Evolutionary conservation across 345 rosid genomes (phyloP), one percentile per base, ranked within the genome.

Genomic region (Triadica sebifera): DNA sequence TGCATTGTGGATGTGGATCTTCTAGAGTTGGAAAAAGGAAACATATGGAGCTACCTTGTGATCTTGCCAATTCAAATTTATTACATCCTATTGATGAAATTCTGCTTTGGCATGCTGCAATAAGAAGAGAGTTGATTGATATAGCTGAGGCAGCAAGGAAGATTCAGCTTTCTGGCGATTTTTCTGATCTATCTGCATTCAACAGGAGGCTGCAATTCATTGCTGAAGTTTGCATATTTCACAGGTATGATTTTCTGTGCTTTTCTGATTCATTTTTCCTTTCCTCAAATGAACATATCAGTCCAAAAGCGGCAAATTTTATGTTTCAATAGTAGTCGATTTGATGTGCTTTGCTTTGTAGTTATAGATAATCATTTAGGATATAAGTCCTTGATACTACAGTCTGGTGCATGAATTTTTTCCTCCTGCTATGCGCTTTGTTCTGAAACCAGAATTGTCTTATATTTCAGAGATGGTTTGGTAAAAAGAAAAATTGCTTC

Each of bases 161-260:
- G 75, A 85, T 87, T 49, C 87, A 84, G 70, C 74, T 78, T 60
- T 76, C 85, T 68, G 85, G 85, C 65, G 87, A 87, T 69, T 84
- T 81, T 78, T 85, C 84, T 58, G 87, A 85, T 76, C 78, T 87
- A 71, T 77, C 88, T 17, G 70, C 80, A 37, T 84, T 87, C 78
- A 87, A 87, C 75, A 76, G 79, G 75, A 84, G 90, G 85, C 82
- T 85, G 72, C 87, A 82, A 57, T 87, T 87, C 80, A 85, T 87
- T 79, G 90, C 90, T 37, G 88, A 87, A 81, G 84, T 87, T 76
- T 87, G 90, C 80, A 87, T 87, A 65, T 87, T 82, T 67, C 90
- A 87, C 78, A 87, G 90, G 90, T 87, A 52, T 43, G 66, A 55
- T 69, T 74, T 74, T 72, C 45, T 45, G 11, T 70, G 62, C 19